Base-by-base conservation (phyloP, 164 flowering plant genomes). In the Aristolochia fimbriata region DNA sequence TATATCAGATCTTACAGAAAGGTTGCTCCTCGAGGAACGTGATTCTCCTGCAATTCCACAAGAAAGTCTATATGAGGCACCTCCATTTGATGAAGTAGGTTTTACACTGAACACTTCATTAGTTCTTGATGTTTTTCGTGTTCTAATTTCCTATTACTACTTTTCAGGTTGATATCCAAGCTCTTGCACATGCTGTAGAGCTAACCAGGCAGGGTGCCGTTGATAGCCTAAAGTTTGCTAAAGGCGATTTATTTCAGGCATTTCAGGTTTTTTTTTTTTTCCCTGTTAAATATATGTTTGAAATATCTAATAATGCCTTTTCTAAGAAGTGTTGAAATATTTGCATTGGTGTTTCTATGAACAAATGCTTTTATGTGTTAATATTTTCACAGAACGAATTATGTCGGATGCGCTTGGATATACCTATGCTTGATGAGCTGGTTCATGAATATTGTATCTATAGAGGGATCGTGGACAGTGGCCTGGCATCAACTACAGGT, bases 181-280 rank as follows among this genome's bases (percentile, higher is more conserved):
- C 97, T 46, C 90, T 94, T 66, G 97, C 96, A 50, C 97, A 94
- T 81, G 99, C 99, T 64, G 99, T 94, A 46, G 93, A 88, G 77
- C 88, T 94, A 31, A 85, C 99, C 43, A 83, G 99, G 69, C 99
- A 94, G 75, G 92, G 94, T 27, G 96, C 99, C 33, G 72, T 94
- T 67, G 97, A 94, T 62, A 87, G 96, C 82, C 77, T 94, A 80
- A 83, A 80, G 69, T 81, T 86, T 78, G 78, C 96, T 16, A 88
- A 83, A 83, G 99, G 96, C 58, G 85, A 94, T 72, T 49, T 91
- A 33, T 77, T 76, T 58, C 88, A 71, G 69, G 99, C 99, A 60
- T 94, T 94, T 73, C 93, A 94, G 97, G 97, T 92, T 60, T 57
- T 64, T 10, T 30, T 49, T 43, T 19, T 27, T 13, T 33, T 19